phyloP scores from a whole-genome alignment of 305 asterid species.

The Ruellia speciosa region DNA sequence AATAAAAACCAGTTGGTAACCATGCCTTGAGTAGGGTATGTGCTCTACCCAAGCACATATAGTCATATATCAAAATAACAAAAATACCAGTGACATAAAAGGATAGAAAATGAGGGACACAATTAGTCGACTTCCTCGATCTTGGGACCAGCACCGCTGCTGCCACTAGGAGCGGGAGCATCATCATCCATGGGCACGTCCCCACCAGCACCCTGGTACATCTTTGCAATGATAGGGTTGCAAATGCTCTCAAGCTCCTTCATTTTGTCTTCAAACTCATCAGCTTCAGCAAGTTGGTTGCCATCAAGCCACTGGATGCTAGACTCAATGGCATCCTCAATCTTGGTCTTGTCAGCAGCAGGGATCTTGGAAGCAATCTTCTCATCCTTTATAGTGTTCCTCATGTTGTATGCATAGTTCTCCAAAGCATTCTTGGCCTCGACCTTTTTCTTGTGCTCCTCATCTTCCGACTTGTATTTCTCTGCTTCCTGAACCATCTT shows the following conservation, averaged over 20 bases:
- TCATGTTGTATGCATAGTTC: constrained; percentile 84
- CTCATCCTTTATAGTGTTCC: constrained; percentile 73
- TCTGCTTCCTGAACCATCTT: constrained; percentile 83
- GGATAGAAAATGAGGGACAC: background rate
- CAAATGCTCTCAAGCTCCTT: constrained; percentile 70
- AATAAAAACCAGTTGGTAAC: no score
- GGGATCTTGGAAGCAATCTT: constrained; percentile 68
- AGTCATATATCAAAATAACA: background rate
- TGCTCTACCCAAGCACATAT: no score
- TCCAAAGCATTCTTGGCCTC: constrained; percentile 70
- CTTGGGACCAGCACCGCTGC: constrained; percentile 63
- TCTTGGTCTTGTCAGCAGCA: constrained; percentile 60
- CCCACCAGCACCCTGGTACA: constrained; percentile 82
- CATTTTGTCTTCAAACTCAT: constrained; percentile 80
- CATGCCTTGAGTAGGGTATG: no score
- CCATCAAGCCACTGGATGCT: constrained; percentile 61
- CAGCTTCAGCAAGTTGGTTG: constrained; percentile 61
- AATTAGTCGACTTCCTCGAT: constrained; percentile 76
- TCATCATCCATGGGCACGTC: constrained; percentile 63
- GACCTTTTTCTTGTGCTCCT: constrained; percentile 79
- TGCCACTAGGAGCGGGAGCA: constrained; percentile 41
- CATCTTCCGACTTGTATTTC: constrained; percentile 74
- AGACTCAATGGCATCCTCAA: constrained; percentile 60
- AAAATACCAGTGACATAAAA: background rate
- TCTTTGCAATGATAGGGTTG: constrained; percentile 72